phyloP scores from a whole-genome alignment of 495 filamentous ascomycete genomes.

The Daldinia childiae region DNA sequence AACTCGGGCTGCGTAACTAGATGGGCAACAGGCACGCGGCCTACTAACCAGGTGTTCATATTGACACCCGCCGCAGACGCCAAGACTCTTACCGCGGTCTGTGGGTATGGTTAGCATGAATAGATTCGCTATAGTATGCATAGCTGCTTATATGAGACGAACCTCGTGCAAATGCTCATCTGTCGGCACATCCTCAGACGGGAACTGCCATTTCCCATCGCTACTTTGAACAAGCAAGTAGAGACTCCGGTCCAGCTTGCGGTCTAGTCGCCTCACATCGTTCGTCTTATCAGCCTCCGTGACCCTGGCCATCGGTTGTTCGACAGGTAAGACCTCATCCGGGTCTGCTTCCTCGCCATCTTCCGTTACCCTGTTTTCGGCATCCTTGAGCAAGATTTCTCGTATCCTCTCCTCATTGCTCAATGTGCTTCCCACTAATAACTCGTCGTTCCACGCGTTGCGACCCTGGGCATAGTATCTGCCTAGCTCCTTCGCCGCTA shows the following conservation, averaged over 20 bases:
- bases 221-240: constrained; percentile 82
- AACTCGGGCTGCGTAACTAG: constrained; percentile 60
- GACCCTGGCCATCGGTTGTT: constrained; percentile 72
- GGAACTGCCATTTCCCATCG: constrained; percentile 81
- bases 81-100: constrained; percentile 86
- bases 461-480: constrained; percentile 82
- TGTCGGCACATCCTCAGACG: constrained; percentile 68
- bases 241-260: constrained; percentile 77
- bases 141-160: constrained; percentile 45
- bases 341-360: constrained; percentile 68
- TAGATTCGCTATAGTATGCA: background rate
- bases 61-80: constrained; percentile 82
- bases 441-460: constrained; percentile 89
- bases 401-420: constrained; percentile 63
- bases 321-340: constrained; percentile 72
- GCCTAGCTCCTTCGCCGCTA: constrained; percentile 83
- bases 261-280: constrained; percentile 79
- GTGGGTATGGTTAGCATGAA: constrained; percentile 24
- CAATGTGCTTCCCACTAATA: constrained; percentile 74
- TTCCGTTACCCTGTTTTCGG: constrained; percentile 71
- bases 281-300: constrained; percentile 83
- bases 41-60: constrained; percentile 99
- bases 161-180: constrained; percentile 85
- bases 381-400: constrained; percentile 75
- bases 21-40: constrained; percentile 88